phyloP scores from a whole-genome alignment of 805 yeast genomes.

The Saccharomyces paradoxus region DNA sequence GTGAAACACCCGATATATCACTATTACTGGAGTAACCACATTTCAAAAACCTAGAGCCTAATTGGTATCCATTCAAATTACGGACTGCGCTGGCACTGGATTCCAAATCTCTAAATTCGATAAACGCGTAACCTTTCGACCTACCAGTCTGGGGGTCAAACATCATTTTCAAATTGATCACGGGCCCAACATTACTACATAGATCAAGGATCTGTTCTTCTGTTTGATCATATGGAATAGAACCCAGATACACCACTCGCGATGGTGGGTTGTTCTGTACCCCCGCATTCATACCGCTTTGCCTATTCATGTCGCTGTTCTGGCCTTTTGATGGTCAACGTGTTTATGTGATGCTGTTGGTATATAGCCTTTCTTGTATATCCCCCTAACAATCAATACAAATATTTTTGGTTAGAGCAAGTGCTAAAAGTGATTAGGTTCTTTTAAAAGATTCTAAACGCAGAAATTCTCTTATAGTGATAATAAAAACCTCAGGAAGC shows the following conservation, averaged over 20 bases:
- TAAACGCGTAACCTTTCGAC: constrained; percentile 84
- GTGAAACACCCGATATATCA: constrained; percentile 18
- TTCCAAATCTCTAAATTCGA: constrained; percentile 73
- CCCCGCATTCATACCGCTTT: constrained; percentile 5
- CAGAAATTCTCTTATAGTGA: background rate
- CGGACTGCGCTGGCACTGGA: constrained; percentile 89
- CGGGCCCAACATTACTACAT: constrained; percentile 84
- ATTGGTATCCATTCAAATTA: constrained; percentile 68
- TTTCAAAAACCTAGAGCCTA: constrained; percentile 62
- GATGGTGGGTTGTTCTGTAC: constrained; percentile 26
- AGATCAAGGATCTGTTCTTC: constrained; percentile 88
- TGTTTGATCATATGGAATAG: constrained; percentile 86
- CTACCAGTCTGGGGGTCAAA: constrained; percentile 86
- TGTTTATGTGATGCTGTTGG: background rate
- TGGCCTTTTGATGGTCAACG: too few relatives aligned
- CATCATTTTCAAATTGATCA: constrained; percentile 60
- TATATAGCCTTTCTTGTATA: background rate
- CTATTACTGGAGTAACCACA: constrained; percentile 67
- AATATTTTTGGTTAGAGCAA: background rate
- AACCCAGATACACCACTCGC: constrained; percentile 64
- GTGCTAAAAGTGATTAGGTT: background rate
- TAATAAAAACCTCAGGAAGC: background rate
- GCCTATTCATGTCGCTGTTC: constrained; percentile 8
- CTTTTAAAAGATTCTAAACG: background rate
- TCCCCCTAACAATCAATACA: background rate